phyloP scores from a whole-genome alignment of 2,329 filamentous ascomycete genomes.

The Sphaceloma murrayae region DNA sequence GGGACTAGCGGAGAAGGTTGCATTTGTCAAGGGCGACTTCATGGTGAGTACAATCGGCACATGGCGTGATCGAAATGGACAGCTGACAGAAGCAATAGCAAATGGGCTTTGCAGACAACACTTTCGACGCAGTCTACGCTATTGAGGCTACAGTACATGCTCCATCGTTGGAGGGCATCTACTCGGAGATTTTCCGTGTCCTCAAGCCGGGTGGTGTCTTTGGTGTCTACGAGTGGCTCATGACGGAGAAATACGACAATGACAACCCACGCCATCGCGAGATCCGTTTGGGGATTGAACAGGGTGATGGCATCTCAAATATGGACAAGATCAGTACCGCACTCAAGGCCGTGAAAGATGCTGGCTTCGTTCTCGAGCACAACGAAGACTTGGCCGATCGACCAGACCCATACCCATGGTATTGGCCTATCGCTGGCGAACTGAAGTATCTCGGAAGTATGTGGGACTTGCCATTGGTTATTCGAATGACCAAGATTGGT shows the following conservation, averaged over 20 bases:
- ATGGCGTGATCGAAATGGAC: slow-evolving; percentile 11
- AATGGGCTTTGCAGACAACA: slow-evolving; percentile 89
- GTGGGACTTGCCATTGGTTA: slow-evolving; percentile 71
- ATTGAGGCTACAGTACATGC: slow-evolving; percentile 97
- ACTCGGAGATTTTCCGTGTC: slow-evolving; percentile 87
- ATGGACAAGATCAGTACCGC: slow-evolving; percentile 85
- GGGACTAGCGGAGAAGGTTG: slow-evolving; percentile 66
- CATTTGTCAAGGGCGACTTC: slow-evolving; percentile 91
- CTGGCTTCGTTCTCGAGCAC: slow-evolving; percentile 74
- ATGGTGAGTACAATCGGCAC: slow-evolving; percentile 54
- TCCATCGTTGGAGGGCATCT: slow-evolving; percentile 80
- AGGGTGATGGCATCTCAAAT: slow-evolving; percentile 93
- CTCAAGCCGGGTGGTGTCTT: slow-evolving; percentile 94
- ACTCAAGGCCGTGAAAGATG: slow-evolving; percentile 70
- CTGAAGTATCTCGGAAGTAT: slow-evolving; percentile 72
- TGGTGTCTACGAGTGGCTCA: slow-evolving; percentile 97
- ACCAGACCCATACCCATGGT: slow-evolving; percentile 74
- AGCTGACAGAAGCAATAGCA: slow-evolving; percentile 44
- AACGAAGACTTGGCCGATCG: slow-evolving; percentile 79
- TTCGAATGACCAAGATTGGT: slow-evolving; percentile 81
- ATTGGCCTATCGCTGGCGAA: slow-evolving; percentile 81
- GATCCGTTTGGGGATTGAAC: slow-evolving; percentile 89
- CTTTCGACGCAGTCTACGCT: slow-evolving; percentile 89
- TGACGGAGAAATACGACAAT: slow-evolving; percentile 94
- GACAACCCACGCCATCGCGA: slow-evolving; percentile 75